Evolutionary conservation across 805 yeast species (phyloP).

Genomic region (Candida hungchunana): DNA sequence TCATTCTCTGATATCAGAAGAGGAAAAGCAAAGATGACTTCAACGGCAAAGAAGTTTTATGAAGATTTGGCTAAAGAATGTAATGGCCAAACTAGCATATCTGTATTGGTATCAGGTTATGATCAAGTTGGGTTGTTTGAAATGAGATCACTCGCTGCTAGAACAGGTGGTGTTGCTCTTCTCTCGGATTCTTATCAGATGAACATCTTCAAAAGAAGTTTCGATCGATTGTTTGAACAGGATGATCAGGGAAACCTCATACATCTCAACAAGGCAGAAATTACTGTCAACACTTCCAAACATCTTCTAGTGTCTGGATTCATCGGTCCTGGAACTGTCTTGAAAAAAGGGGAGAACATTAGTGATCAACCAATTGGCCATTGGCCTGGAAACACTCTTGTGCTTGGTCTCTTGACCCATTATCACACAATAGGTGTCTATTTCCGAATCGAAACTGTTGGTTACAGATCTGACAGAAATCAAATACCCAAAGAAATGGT

Average conservation of each 20-base stretch:
- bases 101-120: conserved; percentile 73
- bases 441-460: conserved; percentile 63
- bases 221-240: conserved; percentile 73
- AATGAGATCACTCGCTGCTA: conserved; percentile 76
- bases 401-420: conserved; percentile 77
- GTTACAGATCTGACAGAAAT: conserved; percentile 25
- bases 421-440: conserved; percentile 80
- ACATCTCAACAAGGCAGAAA: conserved; percentile 19
- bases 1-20: conserved; percentile 93
- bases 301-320: conserved; percentile 85
- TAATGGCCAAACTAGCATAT: conserved; percentile 36
- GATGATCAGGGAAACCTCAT: conserved; percentile 79
- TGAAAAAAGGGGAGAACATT: conserved; percentile 63
- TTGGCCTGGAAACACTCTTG: conserved; percentile 65
- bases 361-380: conserved; percentile 91
- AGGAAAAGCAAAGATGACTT: conserved; percentile 53
- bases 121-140: conserved; percentile 93
- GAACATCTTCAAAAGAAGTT: conserved; percentile 86
- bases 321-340: conserved; percentile 56
- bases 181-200: conserved; percentile 89
- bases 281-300: conserved; percentile 46
- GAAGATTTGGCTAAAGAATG: conserved; percentile 55
- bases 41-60: conserved; percentile 53
- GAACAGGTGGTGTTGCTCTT: conserved; percentile 82
- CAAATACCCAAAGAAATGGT: conserved; percentile 33